phyloP scores from a whole-genome alignment of 306 rosid genomes.

The Trichosanthes cucumerina region DNA sequence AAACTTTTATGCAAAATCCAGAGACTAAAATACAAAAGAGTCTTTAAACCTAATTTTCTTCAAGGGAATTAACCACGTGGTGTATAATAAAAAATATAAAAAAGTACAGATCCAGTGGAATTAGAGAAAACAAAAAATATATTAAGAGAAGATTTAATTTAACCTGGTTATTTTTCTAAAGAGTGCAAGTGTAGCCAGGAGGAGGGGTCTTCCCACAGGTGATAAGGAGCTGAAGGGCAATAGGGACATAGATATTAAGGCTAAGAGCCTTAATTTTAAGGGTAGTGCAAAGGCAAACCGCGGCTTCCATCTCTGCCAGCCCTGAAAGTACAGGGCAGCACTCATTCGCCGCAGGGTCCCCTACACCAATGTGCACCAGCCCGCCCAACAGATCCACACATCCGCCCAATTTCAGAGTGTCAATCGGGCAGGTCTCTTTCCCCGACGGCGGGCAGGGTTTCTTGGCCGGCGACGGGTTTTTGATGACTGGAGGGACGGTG shows the following conservation, averaged over 20 bases:
- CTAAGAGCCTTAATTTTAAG: slow-evolving; percentile 76
- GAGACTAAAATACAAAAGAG: neutral
- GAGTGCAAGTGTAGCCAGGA: slow-evolving; percentile 92
- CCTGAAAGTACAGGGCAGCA: slow-evolving; percentile 83
- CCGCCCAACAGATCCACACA: slow-evolving; percentile 82
- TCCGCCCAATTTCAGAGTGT: slow-evolving; percentile 69
- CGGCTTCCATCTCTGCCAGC: slow-evolving; percentile 70
- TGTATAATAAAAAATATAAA: too few species aligned
- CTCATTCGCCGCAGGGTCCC: slow-evolving; percentile 60
- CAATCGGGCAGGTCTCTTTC: slow-evolving; percentile 62
- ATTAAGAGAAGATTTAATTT: slow-evolving; percentile 2
- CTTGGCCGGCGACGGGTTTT: slow-evolving; percentile 2
- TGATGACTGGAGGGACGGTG: neutral
- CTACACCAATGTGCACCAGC: slow-evolving; percentile 61
- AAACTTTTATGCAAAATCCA: too few species aligned
- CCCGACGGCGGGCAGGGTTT: slow-evolving; percentile 35
- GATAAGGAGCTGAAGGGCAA: slow-evolving; percentile 87
- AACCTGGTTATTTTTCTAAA: slow-evolving; percentile 32
- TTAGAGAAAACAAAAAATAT: neutral
- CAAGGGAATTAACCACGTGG: too few species aligned
- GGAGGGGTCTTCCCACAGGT: slow-evolving; percentile 92
- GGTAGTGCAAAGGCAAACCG: slow-evolving; percentile 83
- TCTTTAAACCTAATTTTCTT: too few species aligned
- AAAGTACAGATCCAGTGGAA: neutral
- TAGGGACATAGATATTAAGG: slow-evolving; percentile 65